Base-by-base conservation (phyloP, 2,329 filamentous ascomycete genomes). In the Alternaria burnsii region DNA sequence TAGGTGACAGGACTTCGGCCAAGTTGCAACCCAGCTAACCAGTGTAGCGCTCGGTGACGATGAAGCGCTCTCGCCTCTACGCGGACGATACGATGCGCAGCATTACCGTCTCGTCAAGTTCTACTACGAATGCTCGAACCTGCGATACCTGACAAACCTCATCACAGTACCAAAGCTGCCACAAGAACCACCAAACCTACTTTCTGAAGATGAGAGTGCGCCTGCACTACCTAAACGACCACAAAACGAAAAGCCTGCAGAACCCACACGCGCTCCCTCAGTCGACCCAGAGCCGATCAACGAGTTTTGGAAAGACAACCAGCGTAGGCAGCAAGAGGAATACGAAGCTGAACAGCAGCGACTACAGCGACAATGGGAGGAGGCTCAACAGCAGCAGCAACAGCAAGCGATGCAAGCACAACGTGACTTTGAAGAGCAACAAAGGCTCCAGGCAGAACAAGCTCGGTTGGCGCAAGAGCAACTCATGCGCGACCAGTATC, bases 51-150 rank as follows among this genome's bases (percentile, higher is more conserved):
- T 95, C 12, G 94, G 95, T 57, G 95, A 99, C 72, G 91, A 96
- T 65, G 95, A 97, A 61, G 94, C 93, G 7, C 85, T 99, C 47
- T 90, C 94, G 67, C 95, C 94, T 1, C 87, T 99, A 7, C 90
- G 94, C 58, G 88, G 90, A 63, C 87, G 94, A 73, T 99, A 98
- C 78, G 91, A 97, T 78, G 93, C 95, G 14, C 95, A 98, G 75
- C 95, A 99, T 79, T 94, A 98, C 82, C 91, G 95, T 18, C 87
- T 99, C 16, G 91, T 97, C 76, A 95, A 96, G 75, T 99, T 98
- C 81, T 99, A 99, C 82, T 98, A 98, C 80, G 95, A 99, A 81
- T 99, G 95, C 81, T 97, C 95, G 11, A 99, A 98, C 78, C 85
- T 99, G 56, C 91, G 95, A 70, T 99, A 99, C 77, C 86, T 99